Base-by-base conservation (phyloP, 2,329 filamentous ascomycete genomes). In the Colletotrichum eleusines region DNA sequence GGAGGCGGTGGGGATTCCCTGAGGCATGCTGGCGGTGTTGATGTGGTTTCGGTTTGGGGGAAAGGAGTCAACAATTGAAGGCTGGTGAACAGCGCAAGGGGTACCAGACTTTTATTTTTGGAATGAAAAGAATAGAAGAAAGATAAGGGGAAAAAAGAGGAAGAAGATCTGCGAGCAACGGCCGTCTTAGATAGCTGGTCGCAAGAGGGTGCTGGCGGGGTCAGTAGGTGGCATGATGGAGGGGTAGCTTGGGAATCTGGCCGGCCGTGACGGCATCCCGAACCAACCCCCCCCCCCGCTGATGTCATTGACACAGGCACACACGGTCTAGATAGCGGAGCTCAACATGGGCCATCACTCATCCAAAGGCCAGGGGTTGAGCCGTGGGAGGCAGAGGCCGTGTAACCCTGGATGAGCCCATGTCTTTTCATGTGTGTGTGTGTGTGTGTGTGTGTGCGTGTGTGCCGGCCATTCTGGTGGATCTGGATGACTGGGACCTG, bases 1-100 rank as follows among this genome's bases (percentile, higher is more conserved):
- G 74, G 84, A 83, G 73, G 88, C 82, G 77, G 88, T 80, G 76
- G 90, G 89, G 72, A 90, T 81, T 63, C 16, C 44, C 28, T 71
- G 68, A 59, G 68, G 68, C 68, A 71, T 71, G 18, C 31, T 63
- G 18, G 61, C 44, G 59, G 23, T 16, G 28, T 18, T 55, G 53
- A 35, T 33, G 40, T 44, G 54, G 26, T 23, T 18, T 40, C 33
- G 20, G 9, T n/a, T 12, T 26, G 33, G 11, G 20, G n/a, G 33
- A 9, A 59, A 26, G 28, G 42, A 46, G 48, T 50, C 11, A 33
- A 44, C 23, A 35, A n/a, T n/a, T n/a, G n/a, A 14, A 66, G 40
- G 28, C 51, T 55, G 60, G 14, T 57, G 20, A 42, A 26, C 57
- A 50, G 57, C 51, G 14, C 48, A 26, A 16, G 23, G 62, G 55